Evolutionary conservation across 1,284 basidiomycete species (phyloP).

Genomic region (Agroathelia rolfsii): DNA sequence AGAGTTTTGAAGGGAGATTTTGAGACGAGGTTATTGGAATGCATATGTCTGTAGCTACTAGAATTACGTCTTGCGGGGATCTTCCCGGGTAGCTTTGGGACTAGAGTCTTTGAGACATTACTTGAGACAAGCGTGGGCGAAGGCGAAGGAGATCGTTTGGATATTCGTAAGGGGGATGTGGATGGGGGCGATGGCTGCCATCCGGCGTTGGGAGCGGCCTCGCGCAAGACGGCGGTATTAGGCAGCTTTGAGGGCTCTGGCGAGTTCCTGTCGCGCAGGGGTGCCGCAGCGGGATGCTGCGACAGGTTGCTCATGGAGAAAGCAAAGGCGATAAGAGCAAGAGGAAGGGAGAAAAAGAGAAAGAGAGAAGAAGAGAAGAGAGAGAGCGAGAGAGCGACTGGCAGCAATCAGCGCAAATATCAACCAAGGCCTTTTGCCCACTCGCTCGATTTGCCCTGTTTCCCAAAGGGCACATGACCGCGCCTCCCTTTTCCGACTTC

Average conservation of each 20-base stretch:
- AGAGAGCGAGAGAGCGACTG: no score
- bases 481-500: no score
- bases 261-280: slow-evolving; percentile 51
- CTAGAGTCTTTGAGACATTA: no score
- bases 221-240: slow-evolving; percentile 45
- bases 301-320: slow-evolving; percentile 5
- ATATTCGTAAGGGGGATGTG: slow-evolving; percentile 59
- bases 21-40: slow-evolving; percentile 74
- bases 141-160: slow-evolving; percentile 46
- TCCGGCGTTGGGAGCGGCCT: slow-evolving; percentile 50
- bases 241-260: slow-evolving; percentile 49
- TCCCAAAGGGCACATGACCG: no score
- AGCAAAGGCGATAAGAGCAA: no score
- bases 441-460: no score
- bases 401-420: no score
- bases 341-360: no score
- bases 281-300: slow-evolving; percentile 18
- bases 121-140: slow-evolving; percentile 2
- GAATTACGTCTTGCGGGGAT: slow-evolving; percentile 61
- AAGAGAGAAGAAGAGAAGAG: no score
- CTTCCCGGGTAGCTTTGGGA: slow-evolving; percentile 22
- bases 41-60: slow-evolving; percentile 75
- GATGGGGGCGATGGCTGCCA: slow-evolving; percentile 35
- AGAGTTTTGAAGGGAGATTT: slow-evolving; percentile 84
- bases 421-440: no score